Conservation (phyloP, 2,329 filamentous ascomycete species). For the Fonsecaea multimorphosa region DNA sequence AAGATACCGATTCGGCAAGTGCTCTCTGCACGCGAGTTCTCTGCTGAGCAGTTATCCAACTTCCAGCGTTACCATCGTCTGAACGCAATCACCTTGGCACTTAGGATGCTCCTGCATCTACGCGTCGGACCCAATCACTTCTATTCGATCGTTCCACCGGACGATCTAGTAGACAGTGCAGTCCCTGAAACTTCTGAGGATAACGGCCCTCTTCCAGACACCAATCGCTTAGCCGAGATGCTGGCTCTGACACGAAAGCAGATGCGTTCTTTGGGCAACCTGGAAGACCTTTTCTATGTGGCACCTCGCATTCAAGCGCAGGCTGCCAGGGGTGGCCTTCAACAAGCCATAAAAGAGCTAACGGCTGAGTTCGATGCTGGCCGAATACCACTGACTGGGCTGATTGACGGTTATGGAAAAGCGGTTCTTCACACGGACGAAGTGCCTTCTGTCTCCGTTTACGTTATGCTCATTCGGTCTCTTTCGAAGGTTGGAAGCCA, state of each 20-base stretch:
- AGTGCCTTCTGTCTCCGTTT: constrained; percentile 28
- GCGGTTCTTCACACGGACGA: constrained; percentile 27
- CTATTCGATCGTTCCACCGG: constrained; percentile 22
- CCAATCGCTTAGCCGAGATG: constrained; percentile 26
- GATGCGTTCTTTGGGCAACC: constrained; percentile 22
- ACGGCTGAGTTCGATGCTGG: constrained; percentile 26
- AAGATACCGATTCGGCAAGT: constrained; percentile 4
- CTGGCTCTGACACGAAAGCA: constrained; percentile 26
- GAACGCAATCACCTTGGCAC: constrained; percentile 32
- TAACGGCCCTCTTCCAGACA: constrained; percentile 16
- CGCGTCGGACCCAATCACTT: constrained; percentile 29
- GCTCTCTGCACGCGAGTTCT: constrained; percentile 20
- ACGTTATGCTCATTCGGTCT: constrained; percentile 31
- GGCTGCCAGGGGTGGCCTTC: constrained; percentile 20
- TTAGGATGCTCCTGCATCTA: constrained; percentile 34
- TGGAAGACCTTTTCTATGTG: constrained; percentile 21
- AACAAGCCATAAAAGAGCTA: constrained; percentile 22
- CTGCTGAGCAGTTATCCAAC: constrained; percentile 26
- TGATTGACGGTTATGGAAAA: constrained; percentile 32
- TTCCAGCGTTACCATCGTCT: constrained; percentile 31
- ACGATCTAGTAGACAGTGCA: constrained; percentile 20
- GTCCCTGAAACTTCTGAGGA: constrained; percentile 6
- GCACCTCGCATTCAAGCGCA: constrained; percentile 25
- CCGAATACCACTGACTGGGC: constrained; percentile 25
- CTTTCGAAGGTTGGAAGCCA: constrained; percentile 25